Evolutionary conservation across 805 yeast species (phyloP), one percentile per base, ranked within the genome.

Genomic region (Nakazawaea ambrosiae): DNA sequence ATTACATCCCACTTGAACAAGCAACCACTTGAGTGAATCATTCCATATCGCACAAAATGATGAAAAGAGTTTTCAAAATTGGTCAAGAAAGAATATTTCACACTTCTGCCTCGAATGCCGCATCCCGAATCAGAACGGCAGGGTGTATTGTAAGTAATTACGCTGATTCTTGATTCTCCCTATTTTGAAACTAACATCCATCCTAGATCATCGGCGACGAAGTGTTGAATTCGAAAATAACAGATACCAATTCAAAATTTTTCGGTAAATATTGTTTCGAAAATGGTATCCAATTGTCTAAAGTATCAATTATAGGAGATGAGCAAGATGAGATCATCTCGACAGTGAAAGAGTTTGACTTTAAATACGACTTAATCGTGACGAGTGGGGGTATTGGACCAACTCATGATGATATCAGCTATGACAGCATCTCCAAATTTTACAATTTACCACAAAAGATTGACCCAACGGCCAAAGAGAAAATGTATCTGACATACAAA

Each of bases 321-420:
- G 86, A 81, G 31, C 71, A 68, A 39, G 50, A 58, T 1, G 92
- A 83, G 40, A 87, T 87, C 31, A 59, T 66, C 1, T 71, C 78
- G 0, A 56, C 83, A 17, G 55, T 53, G 22, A 49, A 59, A 9
- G 57, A 79, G 31, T 62, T 74, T n/a, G 46, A 60, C 16, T 55
- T 64, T n/a, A 60, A 65, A 31, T 78, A 75, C 47, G 87, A 82
- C 50, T 68, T 84, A 31, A 68, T 83, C 6, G 72, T 83, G 17
- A 84, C 94, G 1, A 69, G 81, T 38, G 82, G 85, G 23, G 80
- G 75, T 0, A 84, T 87, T 41, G 96, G 96, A 0, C 84, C 95
- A 4, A 87, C 96, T 0, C 95, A 86, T 49, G 96, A 87, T 53
- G 96, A 87, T 54, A 81, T 87, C 43, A 86, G 95, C 1, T 87